Conservation (phyloP, 1,139 yeast species). For the Diutina catenulata region DNA sequence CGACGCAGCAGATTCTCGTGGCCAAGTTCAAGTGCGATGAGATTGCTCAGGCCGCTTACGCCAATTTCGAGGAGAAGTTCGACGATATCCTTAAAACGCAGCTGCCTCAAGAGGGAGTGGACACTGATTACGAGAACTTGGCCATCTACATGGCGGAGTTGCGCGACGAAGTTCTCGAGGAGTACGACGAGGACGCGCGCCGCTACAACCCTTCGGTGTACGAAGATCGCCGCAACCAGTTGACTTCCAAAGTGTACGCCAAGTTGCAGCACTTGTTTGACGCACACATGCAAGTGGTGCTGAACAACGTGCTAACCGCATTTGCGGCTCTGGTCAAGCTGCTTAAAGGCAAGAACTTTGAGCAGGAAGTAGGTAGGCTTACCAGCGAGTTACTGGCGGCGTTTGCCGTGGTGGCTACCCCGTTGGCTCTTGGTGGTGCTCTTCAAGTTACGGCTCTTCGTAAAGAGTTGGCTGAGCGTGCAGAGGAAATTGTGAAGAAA, state of each 20-base stretch:
- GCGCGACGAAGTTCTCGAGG: conserved; percentile 31
- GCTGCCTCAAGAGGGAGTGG: background rate
- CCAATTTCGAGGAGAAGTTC: conserved; percentile 30
- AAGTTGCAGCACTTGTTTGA: conserved; percentile 35
- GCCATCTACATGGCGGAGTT: conserved; percentile 30
- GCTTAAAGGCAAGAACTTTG: conserved; percentile 15
- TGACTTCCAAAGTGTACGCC: conserved; percentile 33
- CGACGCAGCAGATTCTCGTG: conserved; percentile 90
- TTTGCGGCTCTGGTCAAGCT: conserved; percentile 10
- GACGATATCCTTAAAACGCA: conserved; percentile 6
- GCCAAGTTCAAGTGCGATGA: conserved; percentile 95
- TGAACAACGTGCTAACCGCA: conserved; percentile 8
- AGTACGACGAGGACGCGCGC: conserved; percentile 60
- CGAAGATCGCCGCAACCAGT: conserved; percentile 40
- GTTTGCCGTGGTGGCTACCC: conserved; percentile 11
- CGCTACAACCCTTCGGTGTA: conserved; percentile 61
- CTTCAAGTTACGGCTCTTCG: conserved; percentile 11
- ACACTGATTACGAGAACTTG: conserved; percentile 23
- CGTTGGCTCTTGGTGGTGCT: conserved; percentile 17
- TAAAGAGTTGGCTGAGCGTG: conserved; percentile 12
- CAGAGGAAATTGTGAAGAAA: conserved; percentile 18
- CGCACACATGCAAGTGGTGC: conserved; percentile 15
- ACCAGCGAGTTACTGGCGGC: conserved; percentile 4
- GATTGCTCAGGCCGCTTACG: conserved; percentile 43
- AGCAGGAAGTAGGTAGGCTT: conserved; percentile 10